Evolutionary conservation across 768 basidiomycete genomes (phyloP), one percentile per base, ranked within the genome.

Genomic region (Auriscalpium microsporum): DNA sequence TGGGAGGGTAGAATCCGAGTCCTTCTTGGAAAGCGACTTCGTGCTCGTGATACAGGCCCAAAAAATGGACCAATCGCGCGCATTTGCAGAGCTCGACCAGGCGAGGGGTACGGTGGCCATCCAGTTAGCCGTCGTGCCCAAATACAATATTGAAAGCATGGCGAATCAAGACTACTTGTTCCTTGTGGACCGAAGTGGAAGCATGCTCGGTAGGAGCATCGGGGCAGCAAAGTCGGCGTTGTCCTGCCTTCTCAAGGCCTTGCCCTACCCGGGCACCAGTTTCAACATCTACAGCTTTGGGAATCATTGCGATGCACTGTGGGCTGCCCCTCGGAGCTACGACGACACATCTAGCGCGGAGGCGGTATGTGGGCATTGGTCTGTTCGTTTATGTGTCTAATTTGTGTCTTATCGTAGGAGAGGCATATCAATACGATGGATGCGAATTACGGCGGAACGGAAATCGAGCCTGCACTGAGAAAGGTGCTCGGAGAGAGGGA

Each of bases 251-350:
- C 68, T 86, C 14, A 73, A 70, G 7, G 71, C 81, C 61, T 69
- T 85, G 4, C 80, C 82, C 0, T 54, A 45, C 23, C 38, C 58
- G 0, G 69, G 69, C 4, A 76, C 80, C 0, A 60, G 50, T 0
- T 81, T 86, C 70, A 86, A 86, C 51, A 70, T 86, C n/a, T 72
- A 80, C 53, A 77, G 76, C 52, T 86, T 85, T 60, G 81, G 79
- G 0, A 48, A 1, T 10, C 0, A 10, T 0, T 64, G 64, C 6
- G 57, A 55, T 4, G 46, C 62, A 8, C 59, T 81, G 3, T 81
- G 76, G 76, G 21, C 38, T 0, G 45, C 21, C 0, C 75, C 78
- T 52, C 57, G 56, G 21, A 17, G 11, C 0, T 78, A 78, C 50
- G 57, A 66, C 54, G 60, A 60, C 46, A 17, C 38, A 0, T 65